Percentiles rank a stretch among this genome's conserved stretches.
These are phyloP conservation scores for Gliomastix tumulicola DNA, from an alignment of 2,329 filamentous ascomycete species.

Conservation along the genomic window DNA sequence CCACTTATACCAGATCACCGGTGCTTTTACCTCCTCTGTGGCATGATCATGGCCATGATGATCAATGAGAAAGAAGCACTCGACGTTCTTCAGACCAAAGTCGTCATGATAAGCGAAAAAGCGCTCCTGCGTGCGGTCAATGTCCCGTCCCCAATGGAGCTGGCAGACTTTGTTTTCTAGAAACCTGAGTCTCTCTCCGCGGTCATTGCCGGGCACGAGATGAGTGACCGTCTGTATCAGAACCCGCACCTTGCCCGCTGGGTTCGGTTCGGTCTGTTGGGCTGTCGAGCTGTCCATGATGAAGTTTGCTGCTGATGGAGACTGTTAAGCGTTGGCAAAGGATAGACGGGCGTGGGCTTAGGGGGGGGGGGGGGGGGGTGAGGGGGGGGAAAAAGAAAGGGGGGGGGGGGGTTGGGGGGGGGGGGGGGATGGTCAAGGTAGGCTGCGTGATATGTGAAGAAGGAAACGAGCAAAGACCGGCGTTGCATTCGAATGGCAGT, in stretches of 20 bases:
- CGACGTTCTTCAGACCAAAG: slow-evolving; percentile 7
- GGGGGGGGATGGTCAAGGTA: too few species aligned
- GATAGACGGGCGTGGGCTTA: too few species aligned
- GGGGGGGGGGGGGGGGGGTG: too few species aligned
- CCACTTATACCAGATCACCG: slow-evolving; percentile 8
- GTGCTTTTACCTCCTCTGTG: slow-evolving; percentile 4
- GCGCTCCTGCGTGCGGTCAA: slow-evolving; percentile 6
- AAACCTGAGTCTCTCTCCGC: slow-evolving; percentile 5
- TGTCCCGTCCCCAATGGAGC: slow-evolving; percentile 8
- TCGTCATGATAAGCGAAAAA: slow-evolving; percentile 1
- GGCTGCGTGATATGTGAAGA: too few species aligned
- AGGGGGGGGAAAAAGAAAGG: too few species aligned
- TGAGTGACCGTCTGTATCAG: slow-evolving; percentile 7
- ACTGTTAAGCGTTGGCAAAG: too few species aligned
- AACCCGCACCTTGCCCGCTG: background rate
- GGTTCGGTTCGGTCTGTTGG: background rate
- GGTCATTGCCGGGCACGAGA: slow-evolving; percentile 7
- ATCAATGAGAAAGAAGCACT: slow-evolving; percentile 9
- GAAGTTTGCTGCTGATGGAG: too few species aligned
- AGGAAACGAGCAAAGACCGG: too few species aligned
- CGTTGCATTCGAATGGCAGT: too few species aligned
- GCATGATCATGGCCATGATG: slow-evolving; percentile 8
- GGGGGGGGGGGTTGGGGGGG: too few species aligned
- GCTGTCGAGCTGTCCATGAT: background rate
- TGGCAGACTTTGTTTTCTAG: slow-evolving; percentile 6